Evolutionary conservation across 192 early-diverging fungal species (phyloP).

Genomic region (Rhizophagus sp.): DNA sequence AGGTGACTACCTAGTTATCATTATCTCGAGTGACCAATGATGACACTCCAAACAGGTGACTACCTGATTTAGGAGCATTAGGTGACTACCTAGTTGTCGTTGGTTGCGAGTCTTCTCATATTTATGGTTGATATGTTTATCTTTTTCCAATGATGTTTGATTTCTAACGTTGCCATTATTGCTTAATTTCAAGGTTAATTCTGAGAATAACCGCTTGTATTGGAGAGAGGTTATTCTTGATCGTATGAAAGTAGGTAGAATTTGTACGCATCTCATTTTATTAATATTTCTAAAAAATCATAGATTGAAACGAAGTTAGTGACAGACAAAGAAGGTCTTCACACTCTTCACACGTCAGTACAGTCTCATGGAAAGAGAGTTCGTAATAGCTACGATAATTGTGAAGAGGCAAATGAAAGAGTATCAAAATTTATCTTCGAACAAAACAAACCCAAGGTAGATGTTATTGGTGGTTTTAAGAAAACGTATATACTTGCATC

Average conservation of each 20-base stretch:
- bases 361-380: constrained; percentile 17
- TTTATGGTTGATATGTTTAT: too few relatives aligned
- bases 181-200: constrained; percentile 26
- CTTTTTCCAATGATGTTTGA: constrained; percentile 26
- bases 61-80: too few relatives aligned
- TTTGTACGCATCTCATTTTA: constrained; percentile 25
- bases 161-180: constrained; percentile 26
- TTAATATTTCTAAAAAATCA: constrained; percentile 26
- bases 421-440: constrained; percentile 26
- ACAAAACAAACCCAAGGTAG: not conserved
- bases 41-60: too few relatives aligned
- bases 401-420: constrained; percentile 23
- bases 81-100: too few relatives aligned
- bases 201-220: constrained; percentile 26
- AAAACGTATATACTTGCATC: constrained; percentile 17
- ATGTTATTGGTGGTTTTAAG: too few relatives aligned
- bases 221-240: constrained; percentile 23
- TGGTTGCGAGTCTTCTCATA: too few relatives aligned
- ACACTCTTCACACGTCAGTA: constrained; percentile 20
- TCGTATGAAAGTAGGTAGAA: constrained; percentile 24
- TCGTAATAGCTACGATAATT: constrained; percentile 26
- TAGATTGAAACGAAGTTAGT: constrained; percentile 21
- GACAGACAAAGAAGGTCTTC: constrained; percentile 27
- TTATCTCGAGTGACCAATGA: too few relatives aligned
- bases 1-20: too few relatives aligned